Percentiles rank a stretch among this genome's conserved stretches.
phyloP scores from a whole-genome alignment of 164 flowering plant genomes.

The Amborella trichopoda region DNA sequence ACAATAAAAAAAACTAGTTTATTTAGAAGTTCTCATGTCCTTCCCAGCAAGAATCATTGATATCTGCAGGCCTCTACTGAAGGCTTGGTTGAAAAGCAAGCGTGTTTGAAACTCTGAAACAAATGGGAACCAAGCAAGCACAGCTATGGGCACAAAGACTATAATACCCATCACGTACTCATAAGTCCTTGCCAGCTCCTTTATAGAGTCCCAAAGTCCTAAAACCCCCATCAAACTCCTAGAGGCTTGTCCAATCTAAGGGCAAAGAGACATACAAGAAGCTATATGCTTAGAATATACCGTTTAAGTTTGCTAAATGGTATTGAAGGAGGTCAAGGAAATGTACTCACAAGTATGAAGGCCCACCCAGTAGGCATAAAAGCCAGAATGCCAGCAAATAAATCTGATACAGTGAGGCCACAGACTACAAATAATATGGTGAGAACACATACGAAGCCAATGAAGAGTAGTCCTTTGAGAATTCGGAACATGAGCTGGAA shows the following conservation, averaged over 20 bases:
- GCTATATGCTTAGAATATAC: neutral
- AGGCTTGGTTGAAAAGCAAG: slow-evolving; percentile 95
- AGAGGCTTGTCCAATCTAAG: slow-evolving; percentile 80
- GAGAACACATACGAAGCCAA: slow-evolving; percentile 77
- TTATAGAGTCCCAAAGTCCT: slow-evolving; percentile 72
- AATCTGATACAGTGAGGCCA: slow-evolving; percentile 57
- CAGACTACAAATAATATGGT: slow-evolving; percentile 76
- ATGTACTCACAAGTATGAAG: slow-evolving; percentile 62
- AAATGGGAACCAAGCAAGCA: slow-evolving; percentile 92
- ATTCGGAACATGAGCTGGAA: slow-evolving; percentile 97
- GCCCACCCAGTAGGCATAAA: slow-evolving; percentile 99
- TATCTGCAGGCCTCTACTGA: slow-evolving; percentile 96
- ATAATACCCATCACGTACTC: slow-evolving; percentile 82
- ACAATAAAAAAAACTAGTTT: no score
- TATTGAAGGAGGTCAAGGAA: neutral
- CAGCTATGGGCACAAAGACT: slow-evolving; percentile 71
- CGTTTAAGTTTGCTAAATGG: neutral
- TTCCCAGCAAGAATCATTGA: slow-evolving; percentile 92
- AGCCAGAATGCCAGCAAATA: slow-evolving; percentile 69
- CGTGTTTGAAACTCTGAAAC: slow-evolving; percentile 91
- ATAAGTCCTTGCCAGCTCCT: slow-evolving; percentile 73
- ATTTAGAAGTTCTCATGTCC: no score
- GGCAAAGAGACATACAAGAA: neutral
- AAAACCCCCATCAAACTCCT: slow-evolving; percentile 38
- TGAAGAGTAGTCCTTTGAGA: slow-evolving; percentile 78